These are phyloP conservation scores for Phytophthora citricola DNA, from an alignment of 352 stramenopile genomes.

Conservation along the genomic window DNA sequence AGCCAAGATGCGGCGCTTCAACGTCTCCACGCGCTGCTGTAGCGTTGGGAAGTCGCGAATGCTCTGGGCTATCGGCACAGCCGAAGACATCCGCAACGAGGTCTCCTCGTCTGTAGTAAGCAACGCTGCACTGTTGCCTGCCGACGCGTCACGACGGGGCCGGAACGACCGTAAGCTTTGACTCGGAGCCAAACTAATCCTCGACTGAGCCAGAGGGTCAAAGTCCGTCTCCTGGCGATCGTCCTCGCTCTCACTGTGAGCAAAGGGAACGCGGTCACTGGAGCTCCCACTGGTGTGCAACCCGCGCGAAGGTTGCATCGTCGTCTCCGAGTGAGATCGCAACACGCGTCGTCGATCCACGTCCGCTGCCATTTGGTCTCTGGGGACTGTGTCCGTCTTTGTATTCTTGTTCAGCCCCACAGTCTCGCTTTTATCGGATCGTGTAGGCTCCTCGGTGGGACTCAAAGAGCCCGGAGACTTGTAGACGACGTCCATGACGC, in stretches of 20 bases:
- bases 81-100: slow-evolving; percentile 16
- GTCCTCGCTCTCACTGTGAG: background rate
- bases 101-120: slow-evolving; percentile 4
- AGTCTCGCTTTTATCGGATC: slow-evolving; percentile 8
- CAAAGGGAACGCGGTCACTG: slow-evolving; percentile 3
- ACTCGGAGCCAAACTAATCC: slow-evolving; percentile 12
- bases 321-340: slow-evolving; percentile 61
- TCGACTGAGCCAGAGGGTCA: slow-evolving; percentile 15
- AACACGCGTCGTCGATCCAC: slow-evolving; percentile 25
- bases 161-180: slow-evolving; percentile 9
- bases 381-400: background rate
- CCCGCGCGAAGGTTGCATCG: slow-evolving; percentile 27
- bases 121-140: slow-evolving; percentile 1
- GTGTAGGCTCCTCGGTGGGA: slow-evolving; percentile 10
- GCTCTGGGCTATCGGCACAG: slow-evolving; percentile 22
- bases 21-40: slow-evolving; percentile 57
- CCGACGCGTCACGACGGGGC: slow-evolving; percentile 10
- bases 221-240: slow-evolving; percentile 7
- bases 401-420: slow-evolving; percentile 2
- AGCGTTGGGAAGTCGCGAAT: slow-evolving; percentile 54
- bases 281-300: background rate
- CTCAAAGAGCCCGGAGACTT: slow-evolving; percentile 23
- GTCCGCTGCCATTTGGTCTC: slow-evolving; percentile 6
- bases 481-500: slow-evolving; percentile 47
- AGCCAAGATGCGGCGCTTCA: slow-evolving; percentile 56